phyloP scores from a whole-genome alignment of 2,329 filamentous ascomycete species.

The Talaromyces atroroseus region DNA sequence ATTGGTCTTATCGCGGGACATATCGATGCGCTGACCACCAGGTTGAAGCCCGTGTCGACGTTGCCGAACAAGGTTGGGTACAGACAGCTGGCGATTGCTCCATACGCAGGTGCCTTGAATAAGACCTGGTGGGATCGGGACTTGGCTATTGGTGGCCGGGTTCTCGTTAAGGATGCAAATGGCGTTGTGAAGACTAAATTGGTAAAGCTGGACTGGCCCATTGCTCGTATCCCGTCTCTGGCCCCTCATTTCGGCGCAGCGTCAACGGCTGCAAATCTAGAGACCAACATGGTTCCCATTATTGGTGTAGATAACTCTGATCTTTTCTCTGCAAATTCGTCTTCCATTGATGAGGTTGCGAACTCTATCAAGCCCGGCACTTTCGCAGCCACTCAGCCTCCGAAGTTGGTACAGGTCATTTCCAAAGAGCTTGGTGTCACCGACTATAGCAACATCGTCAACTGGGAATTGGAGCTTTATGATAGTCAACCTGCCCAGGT shows the following conservation, averaged over 20 bases:
- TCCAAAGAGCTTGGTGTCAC: constrained; percentile 68
- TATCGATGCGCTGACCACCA: constrained; percentile 85
- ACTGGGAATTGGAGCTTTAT: constrained; percentile 96
- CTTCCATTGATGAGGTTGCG: constrained; percentile 33
- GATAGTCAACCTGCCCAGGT: constrained; percentile 80
- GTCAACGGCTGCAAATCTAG: constrained; percentile 66
- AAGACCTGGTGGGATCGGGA: constrained; percentile 97
- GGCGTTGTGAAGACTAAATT: constrained; percentile 76
- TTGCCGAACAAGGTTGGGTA: constrained; percentile 82
- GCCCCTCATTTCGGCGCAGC: constrained; percentile 86
- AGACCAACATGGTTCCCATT: constrained; percentile 92
- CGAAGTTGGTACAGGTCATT: constrained; percentile 77
- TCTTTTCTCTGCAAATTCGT: constrained; percentile 25
- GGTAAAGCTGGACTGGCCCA: constrained; percentile 90
- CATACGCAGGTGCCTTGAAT: constrained; percentile 83
- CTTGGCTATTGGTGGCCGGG: constrained; percentile 80
- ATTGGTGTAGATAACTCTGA: constrained; percentile 78
- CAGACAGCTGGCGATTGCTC: constrained; percentile 82
- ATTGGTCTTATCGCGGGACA: constrained; percentile 86
- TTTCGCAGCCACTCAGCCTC: constrained; percentile 79
- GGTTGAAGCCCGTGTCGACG: constrained; percentile 83
- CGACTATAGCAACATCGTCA: constrained; percentile 70
- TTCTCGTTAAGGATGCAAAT: constrained; percentile 70
- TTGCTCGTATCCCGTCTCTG: constrained; percentile 85
- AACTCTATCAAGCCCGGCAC: constrained; percentile 49